Base-by-base conservation (phyloP, 164 flowering plant species). In the Paratinospora sagittata region DNA sequence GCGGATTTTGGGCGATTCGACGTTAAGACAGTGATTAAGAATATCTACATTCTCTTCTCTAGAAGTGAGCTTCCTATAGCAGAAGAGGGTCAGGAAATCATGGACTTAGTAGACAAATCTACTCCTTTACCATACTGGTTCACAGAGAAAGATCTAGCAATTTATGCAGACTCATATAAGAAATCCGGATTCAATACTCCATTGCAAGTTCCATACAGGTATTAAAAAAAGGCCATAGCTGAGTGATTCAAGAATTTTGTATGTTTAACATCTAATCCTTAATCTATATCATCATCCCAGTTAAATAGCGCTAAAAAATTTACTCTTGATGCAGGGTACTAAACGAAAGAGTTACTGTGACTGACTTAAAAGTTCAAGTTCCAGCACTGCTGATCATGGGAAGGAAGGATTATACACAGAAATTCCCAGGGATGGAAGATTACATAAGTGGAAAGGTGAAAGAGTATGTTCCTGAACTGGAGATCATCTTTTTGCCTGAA, bases 151-250 rank as follows among this genome's bases (percentile, higher is more conserved):
- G 89, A 87, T 69, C 81, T 87, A 0, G 23, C 73, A 13, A 72
- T n/a, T 41, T 85, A 86, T 68, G 83, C 78, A 64, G 41, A 69
- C 6, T 61, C 81, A 17, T 85, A 86, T 41, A 79, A 86, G 70
- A 85, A 85, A 21, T 85, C 86, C 13, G 89, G 92, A n/a, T 88
- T 86, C 52, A 66, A 68, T 12, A 78, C 75, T 76, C 79, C 92
- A 16, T 62, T 88, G 75, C 84, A 82, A 67, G 82, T 86, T 68
- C 92, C 92, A 9, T 88, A 86, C 69, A 84, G 92, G 89, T 87
- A 78, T n/a, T 14, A n/a, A n/a, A 52, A 6, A 52, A 17, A 7
- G 60, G 34, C 34, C 34, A 2, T 30, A 30, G 34, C 34, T 30
- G 34, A 30, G 34, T 30, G 34, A 4, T 30, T 30, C 34, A 30